Evolutionary conservation across 192 early-diverging fungal species (phyloP), one percentile per base, ranked within the genome.

Genomic region (Pecoramyces ruminantium): DNA sequence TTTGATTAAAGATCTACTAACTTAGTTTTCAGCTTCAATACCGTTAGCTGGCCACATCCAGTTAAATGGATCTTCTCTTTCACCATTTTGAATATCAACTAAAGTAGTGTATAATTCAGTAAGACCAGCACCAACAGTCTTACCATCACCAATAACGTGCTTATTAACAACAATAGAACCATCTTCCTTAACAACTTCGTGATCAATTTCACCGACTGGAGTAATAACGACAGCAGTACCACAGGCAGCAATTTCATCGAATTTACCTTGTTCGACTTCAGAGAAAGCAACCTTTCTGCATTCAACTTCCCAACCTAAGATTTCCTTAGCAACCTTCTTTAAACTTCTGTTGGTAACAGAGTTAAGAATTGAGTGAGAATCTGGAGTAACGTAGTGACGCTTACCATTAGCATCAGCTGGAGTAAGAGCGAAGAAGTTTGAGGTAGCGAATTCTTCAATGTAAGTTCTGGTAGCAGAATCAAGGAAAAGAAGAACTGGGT

Each of bases 211-310:
- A 30, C 85, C 88, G 40, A 94, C 89, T 28, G 93, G 91, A 0
- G 92, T 93, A 78, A 94, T 89, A 79, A 93, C 87, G 14, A 92
- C 93, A 28, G 93, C 93, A 13, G 93, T 94, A 29, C 93, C 93
- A 78, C 88, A 90, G 38, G 92, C 92, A 21, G 89, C 92, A 25
- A 91, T 86, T 80, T 94, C 92, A 38, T 88, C 87, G 84, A 93
- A 93, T 11, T 84, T 81, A 51, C 89, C 88, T 21, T 86, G 77
- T 29, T 82, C 82, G 17, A 94, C 82, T 79, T 93, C 92, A 14
- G 83, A 79, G 83, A 88, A 93, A 30, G 81, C 80, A 14, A 94
- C 84, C 4, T 81, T 77, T 16, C 88, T 82, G 38, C 88, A 84
- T 79, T 93, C 90, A 29, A 92, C 88, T 0, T 78, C 77, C 91